Evolutionary conservation across 2,329 filamentous ascomycete species (phyloP), one percentile per base, ranked within the genome.

Genomic region (Penicillium sp.): DNA sequence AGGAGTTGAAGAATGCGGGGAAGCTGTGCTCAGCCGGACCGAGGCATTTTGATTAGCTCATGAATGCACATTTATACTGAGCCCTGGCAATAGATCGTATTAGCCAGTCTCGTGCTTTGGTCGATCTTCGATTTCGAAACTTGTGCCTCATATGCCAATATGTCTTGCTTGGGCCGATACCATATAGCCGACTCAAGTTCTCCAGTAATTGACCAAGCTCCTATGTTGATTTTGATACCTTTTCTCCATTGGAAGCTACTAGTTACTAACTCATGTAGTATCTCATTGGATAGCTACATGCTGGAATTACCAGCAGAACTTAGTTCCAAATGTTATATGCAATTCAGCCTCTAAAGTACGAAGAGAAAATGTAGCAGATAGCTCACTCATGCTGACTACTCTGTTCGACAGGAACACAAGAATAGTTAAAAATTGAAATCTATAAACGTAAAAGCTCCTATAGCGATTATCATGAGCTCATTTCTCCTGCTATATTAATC

Each of bases 1-100:
- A 14, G 29, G 31, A 5, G 25, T 23, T n/a, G 23, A 40, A 49
- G 37, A 50, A 52, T 52, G 50, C 50, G 50, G 50, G 50, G 50
- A 52, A 52, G 25, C 42, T 44, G 20, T 23, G 22, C 41, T 14
- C 20, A 25, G 26, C 37, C 40, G 50, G 43, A 52, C 50, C 50
- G 50, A 47, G 50, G 50, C 31, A 49, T 40, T 20, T 18, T 27
- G 4, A 6, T 18, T 7, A 47, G 27, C 29, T 47, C 25, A 47
- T 47, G 44, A 27, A 47, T 37, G 33, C n/a, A 37, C 33, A 37
- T 15, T 25, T n/a, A 35, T 33, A n/a, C 44, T 35, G 3, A 15
- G 12, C 7, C 26, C 26, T n/a, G n/a, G 8, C 15, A n/a, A 37
- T n/a, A 8, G 33, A 37, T 37, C 6, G 18, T 40, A 40, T 22